Percentiles rank a stretch among this genome's conserved stretches.
phyloP scores from a whole-genome alignment of 768 basidiomycete genomes.

The Leucosporidium scottii region DNA sequence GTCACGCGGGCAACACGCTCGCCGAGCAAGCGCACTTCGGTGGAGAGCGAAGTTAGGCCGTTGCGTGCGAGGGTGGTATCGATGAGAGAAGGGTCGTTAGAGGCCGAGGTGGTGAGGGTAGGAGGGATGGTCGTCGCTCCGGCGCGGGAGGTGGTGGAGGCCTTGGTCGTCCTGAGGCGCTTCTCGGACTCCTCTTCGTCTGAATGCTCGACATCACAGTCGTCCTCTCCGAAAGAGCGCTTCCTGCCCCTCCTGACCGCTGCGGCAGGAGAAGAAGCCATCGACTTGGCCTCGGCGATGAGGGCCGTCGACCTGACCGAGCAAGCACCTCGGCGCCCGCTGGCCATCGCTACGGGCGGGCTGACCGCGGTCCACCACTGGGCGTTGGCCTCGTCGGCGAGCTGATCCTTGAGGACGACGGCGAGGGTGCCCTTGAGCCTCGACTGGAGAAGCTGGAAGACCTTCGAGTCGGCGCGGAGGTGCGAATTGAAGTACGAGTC shows the following conservation, averaged over 20 bases:
- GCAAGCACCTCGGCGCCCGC: background rate
- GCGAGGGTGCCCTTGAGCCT: slow-evolving; percentile 17
- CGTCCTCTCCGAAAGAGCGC: slow-evolving; percentile 15
- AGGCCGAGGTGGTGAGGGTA: slow-evolving; percentile 16
- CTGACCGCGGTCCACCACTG: slow-evolving; percentile 12
- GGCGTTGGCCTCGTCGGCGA: slow-evolving; percentile 12
- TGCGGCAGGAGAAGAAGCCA: background rate
- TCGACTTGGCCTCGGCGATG: slow-evolving; percentile 1
- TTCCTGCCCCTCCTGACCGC: slow-evolving; percentile 10
- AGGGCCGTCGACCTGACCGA: background rate
- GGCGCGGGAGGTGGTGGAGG: slow-evolving; percentile 11
- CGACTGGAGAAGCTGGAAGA: slow-evolving; percentile 26
- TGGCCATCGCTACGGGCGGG: slow-evolving; percentile 9
- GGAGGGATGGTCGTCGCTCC: background rate
- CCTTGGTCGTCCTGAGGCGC: background rate
- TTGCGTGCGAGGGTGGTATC: slow-evolving; percentile 41
- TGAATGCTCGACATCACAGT: background rate
- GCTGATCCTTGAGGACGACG: slow-evolving; percentile 15
- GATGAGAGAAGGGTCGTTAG: slow-evolving; percentile 32
- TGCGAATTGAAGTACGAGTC: slow-evolving; percentile 27
- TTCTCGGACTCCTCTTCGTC: slow-evolving; percentile 8
- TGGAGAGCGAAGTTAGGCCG: slow-evolving; percentile 65
- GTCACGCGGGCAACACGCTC: slow-evolving; percentile 67
- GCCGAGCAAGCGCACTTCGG: slow-evolving; percentile 62
- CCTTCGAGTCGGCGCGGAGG: slow-evolving; percentile 14